These are phyloP conservation scores for Aspergillus fijiensis DNA, from an alignment of 2,329 filamentous ascomycete species.

Conservation along the genomic window DNA sequence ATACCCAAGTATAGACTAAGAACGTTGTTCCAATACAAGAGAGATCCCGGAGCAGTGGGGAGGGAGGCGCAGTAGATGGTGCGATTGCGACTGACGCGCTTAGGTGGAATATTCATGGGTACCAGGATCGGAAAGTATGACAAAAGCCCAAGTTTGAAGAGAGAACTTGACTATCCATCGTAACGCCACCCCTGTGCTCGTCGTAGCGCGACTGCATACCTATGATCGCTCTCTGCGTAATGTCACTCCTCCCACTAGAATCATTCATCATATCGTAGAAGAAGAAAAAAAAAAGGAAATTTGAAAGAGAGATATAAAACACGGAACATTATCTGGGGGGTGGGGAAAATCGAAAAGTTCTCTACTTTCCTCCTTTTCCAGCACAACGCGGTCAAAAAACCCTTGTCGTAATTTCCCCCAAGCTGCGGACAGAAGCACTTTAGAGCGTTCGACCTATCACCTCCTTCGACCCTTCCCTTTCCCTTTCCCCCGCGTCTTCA, in stretches of 20 bases:
- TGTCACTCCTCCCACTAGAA: background rate
- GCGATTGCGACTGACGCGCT: background rate
- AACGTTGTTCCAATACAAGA: background rate
- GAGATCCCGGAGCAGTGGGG: background rate
- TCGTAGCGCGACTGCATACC: background rate
- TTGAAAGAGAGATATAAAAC: background rate
- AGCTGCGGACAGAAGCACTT: background rate
- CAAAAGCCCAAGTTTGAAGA: background rate
- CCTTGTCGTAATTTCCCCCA: too few relatives aligned
- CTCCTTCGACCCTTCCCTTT: constrained; percentile 36
- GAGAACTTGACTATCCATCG: background rate
- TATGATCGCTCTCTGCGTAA: background rate
- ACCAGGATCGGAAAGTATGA: background rate
- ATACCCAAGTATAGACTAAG: too few relatives aligned
- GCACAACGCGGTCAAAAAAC: too few relatives aligned
- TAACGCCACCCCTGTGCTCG: background rate
- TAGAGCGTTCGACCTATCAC: background rate
- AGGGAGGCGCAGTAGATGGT: background rate
- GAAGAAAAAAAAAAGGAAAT: background rate
- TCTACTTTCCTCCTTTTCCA: too few relatives aligned
- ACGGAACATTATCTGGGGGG: background rate
- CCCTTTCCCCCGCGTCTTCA: constrained; percentile 41
- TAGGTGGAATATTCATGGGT: background rate
- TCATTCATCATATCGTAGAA: background rate
- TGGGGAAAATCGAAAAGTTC: too few relatives aligned